Conservation (phyloP, 129 eudicot species). For the Scalesia atractyloides region DNA sequence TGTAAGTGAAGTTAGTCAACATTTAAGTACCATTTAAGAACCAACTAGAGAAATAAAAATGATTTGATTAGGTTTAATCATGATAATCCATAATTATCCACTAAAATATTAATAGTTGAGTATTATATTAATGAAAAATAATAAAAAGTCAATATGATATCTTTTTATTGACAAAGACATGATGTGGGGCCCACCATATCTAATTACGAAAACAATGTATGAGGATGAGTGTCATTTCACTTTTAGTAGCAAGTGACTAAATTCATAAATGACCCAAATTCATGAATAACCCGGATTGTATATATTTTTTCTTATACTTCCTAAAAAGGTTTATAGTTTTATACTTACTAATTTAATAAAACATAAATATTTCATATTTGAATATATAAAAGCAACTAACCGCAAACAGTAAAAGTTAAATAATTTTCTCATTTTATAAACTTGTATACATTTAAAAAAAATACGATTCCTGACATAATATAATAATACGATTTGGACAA, state of each 20-base stretch:
- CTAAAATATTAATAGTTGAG: background rate
- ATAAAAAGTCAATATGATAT: slow-evolving; percentile 3
- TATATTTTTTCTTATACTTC: no score
- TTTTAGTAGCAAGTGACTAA: background rate
- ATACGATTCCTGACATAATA: background rate
- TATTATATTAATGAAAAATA: background rate
- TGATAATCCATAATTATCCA: slow-evolving; percentile 6
- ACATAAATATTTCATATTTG: background rate
- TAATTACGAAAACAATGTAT: slow-evolving; percentile 6
- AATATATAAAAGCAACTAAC: background rate
- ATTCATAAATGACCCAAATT: slow-evolving; percentile 11
- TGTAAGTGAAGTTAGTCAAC: slow-evolving; percentile 6
- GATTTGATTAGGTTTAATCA: background rate
- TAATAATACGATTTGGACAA: background rate
- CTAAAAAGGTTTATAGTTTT: background rate
- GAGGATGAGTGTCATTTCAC: slow-evolving; percentile 16
- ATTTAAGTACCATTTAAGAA: background rate
- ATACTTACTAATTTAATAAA: background rate
- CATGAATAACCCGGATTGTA: slow-evolving; percentile 10
- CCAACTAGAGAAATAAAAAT: background rate
- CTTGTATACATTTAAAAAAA: no score
- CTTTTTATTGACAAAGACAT: slow-evolving; percentile 33
- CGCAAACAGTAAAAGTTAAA: background rate
- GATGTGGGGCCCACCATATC: slow-evolving; percentile 18
- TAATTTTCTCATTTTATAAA: background rate